Percentiles rank a stretch among this genome's conserved stretches.
phyloP scores from a whole-genome alignment of 108 stramenopile genomes.

The Skeletonema marinoi region DNA sequence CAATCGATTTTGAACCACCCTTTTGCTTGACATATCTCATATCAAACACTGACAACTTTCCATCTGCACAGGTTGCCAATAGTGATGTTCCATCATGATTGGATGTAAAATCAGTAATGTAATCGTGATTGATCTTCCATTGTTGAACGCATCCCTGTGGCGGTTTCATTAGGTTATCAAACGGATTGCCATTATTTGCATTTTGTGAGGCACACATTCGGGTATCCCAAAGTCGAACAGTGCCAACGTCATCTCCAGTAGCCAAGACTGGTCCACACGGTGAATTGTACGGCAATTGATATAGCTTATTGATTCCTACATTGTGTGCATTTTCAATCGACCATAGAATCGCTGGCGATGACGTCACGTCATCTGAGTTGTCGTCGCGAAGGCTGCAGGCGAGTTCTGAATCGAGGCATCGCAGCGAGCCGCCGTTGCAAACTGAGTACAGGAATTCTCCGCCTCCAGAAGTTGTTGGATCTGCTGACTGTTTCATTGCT shows the following conservation, averaged over 20 bases:
- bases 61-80: constrained; percentile 78
- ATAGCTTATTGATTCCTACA: constrained; percentile 56
- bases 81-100: constrained; percentile 69
- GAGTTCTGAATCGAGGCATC: constrained; percentile 62
- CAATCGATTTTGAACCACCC: constrained; percentile 27
- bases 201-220: constrained; percentile 43
- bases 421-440: constrained; percentile 69
- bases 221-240: constrained; percentile 80
- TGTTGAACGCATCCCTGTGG: constrained; percentile 64
- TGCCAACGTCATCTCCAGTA: constrained; percentile 87
- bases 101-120: constrained; percentile 77
- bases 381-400: constrained; percentile 49
- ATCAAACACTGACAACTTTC: constrained; percentile 75
- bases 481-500: background rate
- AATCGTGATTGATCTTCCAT: constrained; percentile 84
- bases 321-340: constrained; percentile 60
- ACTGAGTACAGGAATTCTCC: constrained; percentile 71
- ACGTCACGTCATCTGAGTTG: constrained; percentile 3
- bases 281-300: constrained; percentile 56
- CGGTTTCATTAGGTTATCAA: constrained; percentile 47
- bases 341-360: constrained; percentile 58
- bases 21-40: constrained; percentile 52
- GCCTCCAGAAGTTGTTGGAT: constrained; percentile 9
- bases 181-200: constrained; percentile 17
- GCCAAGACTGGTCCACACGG: constrained; percentile 52